Evolutionary conservation across 768 basidiomycete species (phyloP).

Genomic region (Calocera cornea): DNA sequence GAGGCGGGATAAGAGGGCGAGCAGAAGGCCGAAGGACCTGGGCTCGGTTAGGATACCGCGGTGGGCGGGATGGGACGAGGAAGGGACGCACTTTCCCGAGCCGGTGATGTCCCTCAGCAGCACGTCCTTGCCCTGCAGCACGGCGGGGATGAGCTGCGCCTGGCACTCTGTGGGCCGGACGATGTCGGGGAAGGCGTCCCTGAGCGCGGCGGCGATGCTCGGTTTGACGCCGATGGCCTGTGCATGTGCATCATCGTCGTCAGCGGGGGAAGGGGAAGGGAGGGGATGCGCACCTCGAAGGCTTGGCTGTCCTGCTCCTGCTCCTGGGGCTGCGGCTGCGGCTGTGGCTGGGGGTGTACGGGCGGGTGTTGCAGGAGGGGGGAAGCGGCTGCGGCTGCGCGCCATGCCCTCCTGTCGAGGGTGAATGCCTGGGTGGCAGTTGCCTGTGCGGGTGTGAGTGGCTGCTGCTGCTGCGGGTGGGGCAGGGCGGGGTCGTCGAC

Average conservation of each 20-base stretch:
- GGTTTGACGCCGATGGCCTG: slow-evolving; percentile 6
- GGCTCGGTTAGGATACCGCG: neutral
- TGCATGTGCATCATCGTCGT: neutral
- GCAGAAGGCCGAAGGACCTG: slow-evolving; percentile 59
- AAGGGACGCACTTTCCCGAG: slow-evolving; percentile 53
- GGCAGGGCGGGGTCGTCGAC: neutral
- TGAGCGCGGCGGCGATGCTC: slow-evolving; percentile 3
- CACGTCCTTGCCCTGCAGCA: slow-evolving; percentile 41
- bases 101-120: slow-evolving; percentile 60
- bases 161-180: slow-evolving; percentile 46
- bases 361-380: no score
- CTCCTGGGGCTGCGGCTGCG: no score
- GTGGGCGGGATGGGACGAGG: neutral
- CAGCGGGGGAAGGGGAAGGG: neutral
- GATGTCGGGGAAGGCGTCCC: slow-evolving; percentile 40
- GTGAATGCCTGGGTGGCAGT: neutral
- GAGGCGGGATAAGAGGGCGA: slow-evolving; percentile 44
- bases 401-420: neutral
- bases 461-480: neutral
- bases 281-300: neutral
- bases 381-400: neutral
- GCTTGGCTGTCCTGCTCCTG: neutral
- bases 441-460: no score
- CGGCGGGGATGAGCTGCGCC: slow-evolving; percentile 45
- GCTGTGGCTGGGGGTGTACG: no score